phyloP scores from a whole-genome alignment of 495 filamentous ascomycete genomes.

The Trypethelium eluteriae region DNA sequence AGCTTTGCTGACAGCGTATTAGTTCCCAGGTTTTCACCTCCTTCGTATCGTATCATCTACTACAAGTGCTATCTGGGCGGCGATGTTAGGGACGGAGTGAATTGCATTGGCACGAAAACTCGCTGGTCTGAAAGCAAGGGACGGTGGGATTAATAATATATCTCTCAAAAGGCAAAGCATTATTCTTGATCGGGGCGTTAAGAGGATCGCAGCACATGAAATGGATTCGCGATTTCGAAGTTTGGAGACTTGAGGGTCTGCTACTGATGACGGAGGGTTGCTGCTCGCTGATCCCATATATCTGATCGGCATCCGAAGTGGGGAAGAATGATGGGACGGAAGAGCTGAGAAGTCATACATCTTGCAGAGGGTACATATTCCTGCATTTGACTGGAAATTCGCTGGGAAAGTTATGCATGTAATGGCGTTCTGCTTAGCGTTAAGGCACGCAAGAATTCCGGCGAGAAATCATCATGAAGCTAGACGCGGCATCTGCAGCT shows the following conservation, averaged over 20 bases:
- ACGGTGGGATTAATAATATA: too few species aligned
- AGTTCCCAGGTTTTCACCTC: background rate
- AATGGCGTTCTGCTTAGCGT: slow-evolving; percentile 9
- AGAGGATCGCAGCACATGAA: background rate
- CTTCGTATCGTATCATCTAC: background rate
- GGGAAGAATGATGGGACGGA: background rate
- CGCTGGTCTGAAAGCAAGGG: too few species aligned
- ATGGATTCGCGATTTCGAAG: background rate
- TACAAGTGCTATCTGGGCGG: background rate
- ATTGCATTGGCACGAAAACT: too few species aligned
- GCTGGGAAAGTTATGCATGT: background rate
- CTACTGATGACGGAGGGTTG: background rate
- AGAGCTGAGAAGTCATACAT: background rate
- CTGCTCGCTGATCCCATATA: background rate
- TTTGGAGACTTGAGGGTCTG: background rate
- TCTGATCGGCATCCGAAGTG: background rate
- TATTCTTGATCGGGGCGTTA: too few species aligned
- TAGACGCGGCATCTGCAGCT: background rate
- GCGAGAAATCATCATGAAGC: background rate
- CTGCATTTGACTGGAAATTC: background rate
- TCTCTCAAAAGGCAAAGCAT: too few species aligned
- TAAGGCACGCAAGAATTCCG: background rate
- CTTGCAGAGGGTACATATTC: background rate
- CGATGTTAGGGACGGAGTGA: background rate
- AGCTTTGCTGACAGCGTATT: background rate